A percentile compares a stretch with the other conserved stretches of the same genome.
phyloP scores from a whole-genome alignment of 2,329 filamentous ascomycete genomes.

The Trichoderma breve region DNA sequence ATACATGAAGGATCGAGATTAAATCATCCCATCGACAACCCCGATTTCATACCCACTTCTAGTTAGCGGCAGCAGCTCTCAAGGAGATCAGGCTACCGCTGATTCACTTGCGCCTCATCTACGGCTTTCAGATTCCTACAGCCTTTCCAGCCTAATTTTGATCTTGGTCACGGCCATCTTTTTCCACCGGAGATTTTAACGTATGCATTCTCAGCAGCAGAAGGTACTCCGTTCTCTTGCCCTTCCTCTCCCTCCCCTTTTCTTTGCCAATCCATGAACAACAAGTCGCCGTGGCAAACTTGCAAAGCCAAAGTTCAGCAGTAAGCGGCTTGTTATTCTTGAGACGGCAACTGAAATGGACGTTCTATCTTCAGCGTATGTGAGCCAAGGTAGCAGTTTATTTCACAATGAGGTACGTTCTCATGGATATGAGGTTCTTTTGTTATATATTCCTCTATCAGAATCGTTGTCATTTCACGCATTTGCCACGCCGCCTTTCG shows the following conservation, averaged over 20 bases:
- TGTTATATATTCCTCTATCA: background rate
- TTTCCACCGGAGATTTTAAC: constrained; percentile 23
- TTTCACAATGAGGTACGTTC: constrained; percentile 7
- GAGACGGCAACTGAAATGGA: background rate
- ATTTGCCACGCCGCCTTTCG: background rate
- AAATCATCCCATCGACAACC: background rate
- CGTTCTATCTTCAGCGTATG: background rate
- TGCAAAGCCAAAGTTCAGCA: background rate
- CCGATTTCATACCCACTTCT: background rate
- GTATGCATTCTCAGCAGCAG: constrained; percentile 35
- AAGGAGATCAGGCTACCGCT: background rate
- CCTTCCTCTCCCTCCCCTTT: background rate
- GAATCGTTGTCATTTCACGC: background rate
- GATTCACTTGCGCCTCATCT: background rate
- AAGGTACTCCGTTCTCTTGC: constrained; percentile 27
- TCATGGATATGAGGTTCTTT: background rate
- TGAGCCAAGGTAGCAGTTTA: background rate
- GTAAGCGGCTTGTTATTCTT: background rate
- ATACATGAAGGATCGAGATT: constrained; percentile 9
- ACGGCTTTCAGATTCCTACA: background rate
- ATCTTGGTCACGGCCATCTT: background rate
- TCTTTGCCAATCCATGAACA: background rate
- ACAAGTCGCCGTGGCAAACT: background rate
- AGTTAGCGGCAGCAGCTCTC: background rate
- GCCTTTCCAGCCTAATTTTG: background rate